Evolutionary conservation across 1,139 yeast species (phyloP).

Genomic region (Maudiozyma humilis): DNA sequence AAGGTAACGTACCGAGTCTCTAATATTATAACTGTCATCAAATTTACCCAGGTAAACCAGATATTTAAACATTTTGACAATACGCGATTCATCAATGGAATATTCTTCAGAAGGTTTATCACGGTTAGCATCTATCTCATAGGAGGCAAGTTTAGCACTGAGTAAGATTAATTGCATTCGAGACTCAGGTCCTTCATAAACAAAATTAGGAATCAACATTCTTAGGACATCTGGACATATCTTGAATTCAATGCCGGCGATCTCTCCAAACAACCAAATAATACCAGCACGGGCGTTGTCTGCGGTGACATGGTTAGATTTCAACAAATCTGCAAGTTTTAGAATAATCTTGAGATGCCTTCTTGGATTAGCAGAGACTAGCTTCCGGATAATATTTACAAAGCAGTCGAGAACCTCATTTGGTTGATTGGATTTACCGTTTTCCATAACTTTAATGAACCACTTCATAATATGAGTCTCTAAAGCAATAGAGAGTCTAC

Average conservation of each 20-base stretch:
- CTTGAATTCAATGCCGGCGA: slow-evolving; percentile 39
- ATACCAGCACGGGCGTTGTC: slow-evolving; percentile 68
- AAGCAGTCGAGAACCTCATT: slow-evolving; percentile 46
- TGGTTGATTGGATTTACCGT: slow-evolving; percentile 15
- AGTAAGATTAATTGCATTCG: slow-evolving; percentile 64
- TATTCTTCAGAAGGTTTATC: slow-evolving; percentile 12
- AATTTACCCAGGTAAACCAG: slow-evolving; percentile 60
- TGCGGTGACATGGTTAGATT: slow-evolving; percentile 17
- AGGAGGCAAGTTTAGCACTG: slow-evolving; percentile 65
- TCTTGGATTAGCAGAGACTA: slow-evolving; percentile 57
- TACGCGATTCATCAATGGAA: slow-evolving; percentile 35
- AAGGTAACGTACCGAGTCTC: slow-evolving; percentile 79
- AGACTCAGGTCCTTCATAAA: slow-evolving; percentile 48
- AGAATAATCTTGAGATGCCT: slow-evolving; percentile 37
- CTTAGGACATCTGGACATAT: slow-evolving; percentile 77
- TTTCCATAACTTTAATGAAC: slow-evolving; percentile 38
- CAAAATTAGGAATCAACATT: slow-evolving; percentile 45
- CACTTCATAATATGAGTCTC: slow-evolving; percentile 36
- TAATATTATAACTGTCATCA: slow-evolving; percentile 67
- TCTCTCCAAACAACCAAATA: slow-evolving; percentile 88
- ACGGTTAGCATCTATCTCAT: slow-evolving; percentile 38
- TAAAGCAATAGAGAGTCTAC: slow-evolving; percentile 34
- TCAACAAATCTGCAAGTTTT: slow-evolving; percentile 33
- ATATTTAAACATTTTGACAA: slow-evolving; percentile 53
- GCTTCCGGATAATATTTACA: slow-evolving; percentile 58